phyloP scores from a whole-genome alignment of 2,329 filamentous ascomycete species.

The Ophiostoma sp. region DNA sequence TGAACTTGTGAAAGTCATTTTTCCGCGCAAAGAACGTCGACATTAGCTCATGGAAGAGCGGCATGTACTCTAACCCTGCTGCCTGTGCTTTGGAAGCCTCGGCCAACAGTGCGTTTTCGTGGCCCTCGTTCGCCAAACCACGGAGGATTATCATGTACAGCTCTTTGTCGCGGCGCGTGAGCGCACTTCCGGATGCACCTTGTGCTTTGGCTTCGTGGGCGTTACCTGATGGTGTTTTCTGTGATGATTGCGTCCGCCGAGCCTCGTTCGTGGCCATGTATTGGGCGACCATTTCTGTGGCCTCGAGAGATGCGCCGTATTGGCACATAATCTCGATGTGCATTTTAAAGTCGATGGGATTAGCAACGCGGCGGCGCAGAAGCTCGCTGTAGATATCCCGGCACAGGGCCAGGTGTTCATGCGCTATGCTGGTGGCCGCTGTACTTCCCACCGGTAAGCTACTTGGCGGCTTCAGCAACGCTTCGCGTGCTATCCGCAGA shows the following conservation, averaged over 20 bases:
- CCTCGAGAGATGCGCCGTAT: conserved; percentile 52
- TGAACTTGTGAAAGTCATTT: conserved; percentile 55
- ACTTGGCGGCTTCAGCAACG: conserved; percentile 18
- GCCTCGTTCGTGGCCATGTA: conserved; percentile 30
- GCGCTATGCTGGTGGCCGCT: conserved; percentile 9
- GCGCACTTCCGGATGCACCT: not conserved
- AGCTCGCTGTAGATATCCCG: conserved; percentile 33
- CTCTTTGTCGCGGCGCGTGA: conserved; percentile 29
- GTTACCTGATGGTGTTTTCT: not conserved
- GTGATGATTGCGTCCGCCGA: conserved; percentile 17
- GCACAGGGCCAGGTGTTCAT: conserved; percentile 45
- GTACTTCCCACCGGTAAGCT: conserved; percentile 7
- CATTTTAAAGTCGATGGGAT: conserved; percentile 35
- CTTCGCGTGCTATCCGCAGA: conserved; percentile 41
- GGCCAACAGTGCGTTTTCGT: conserved; percentile 52
- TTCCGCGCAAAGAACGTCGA: conserved; percentile 56
- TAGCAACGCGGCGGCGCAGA: conserved; percentile 32
- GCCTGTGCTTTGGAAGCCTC: conserved; percentile 38
- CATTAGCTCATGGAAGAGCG: conserved; percentile 49
- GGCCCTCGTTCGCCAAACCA: conserved; percentile 57
- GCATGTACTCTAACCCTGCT: conserved; percentile 42
- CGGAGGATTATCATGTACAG: conserved; percentile 49
- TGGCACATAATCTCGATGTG: conserved; percentile 48
- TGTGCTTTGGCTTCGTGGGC: not conserved
- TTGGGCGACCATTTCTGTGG: conserved; percentile 40